phyloP scores from a whole-genome alignment of 768 basidiomycete species.

The Suillus sp. region DNA sequence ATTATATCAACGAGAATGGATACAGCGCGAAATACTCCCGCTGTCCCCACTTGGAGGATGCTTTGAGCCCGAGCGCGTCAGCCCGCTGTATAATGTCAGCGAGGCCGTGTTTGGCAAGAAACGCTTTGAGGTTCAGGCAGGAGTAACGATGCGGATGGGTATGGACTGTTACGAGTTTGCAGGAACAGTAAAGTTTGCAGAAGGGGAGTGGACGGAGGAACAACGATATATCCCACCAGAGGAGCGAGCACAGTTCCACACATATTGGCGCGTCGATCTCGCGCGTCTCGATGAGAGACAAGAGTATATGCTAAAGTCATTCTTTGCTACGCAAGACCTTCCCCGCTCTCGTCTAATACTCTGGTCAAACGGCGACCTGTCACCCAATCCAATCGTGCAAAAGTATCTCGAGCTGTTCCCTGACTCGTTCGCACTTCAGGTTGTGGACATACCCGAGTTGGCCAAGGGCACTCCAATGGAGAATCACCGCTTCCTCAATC shows the following conservation, averaged over 20 bases:
- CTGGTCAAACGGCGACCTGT: conserved; percentile 89
- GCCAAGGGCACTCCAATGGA: conserved; percentile 80
- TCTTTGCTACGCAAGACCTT: conserved; percentile 88
- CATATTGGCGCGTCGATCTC: conserved; percentile 93
- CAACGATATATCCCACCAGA: conserved; percentile 35
- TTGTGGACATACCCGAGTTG: conserved; percentile 67
- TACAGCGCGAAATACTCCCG: conserved; percentile 67
- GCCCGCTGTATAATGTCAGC: conserved; percentile 68
- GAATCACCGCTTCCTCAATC: conserved; percentile 56
- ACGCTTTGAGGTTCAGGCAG: conserved; percentile 75
- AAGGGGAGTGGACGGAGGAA: conserved; percentile 10
- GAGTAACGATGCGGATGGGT: conserved; percentile 74
- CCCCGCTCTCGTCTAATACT: conserved; percentile 69
- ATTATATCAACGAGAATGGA: conserved; percentile 77
- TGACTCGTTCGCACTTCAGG: conserved; percentile 64
- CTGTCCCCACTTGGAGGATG: conserved; percentile 71
- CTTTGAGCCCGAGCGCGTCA: conserved; percentile 62
- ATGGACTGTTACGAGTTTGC: conserved; percentile 94
- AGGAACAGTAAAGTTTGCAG: conserved; percentile 59
- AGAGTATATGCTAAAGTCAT: conserved; percentile 87
- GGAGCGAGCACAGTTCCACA: conserved; percentile 73
- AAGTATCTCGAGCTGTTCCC: conserved; percentile 66
- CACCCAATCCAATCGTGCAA: conserved; percentile 54
- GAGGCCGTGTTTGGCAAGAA: conserved; percentile 63
- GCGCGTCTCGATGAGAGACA: conserved; percentile 77